These are phyloP conservation scores for Colletotrichum echinochloae DNA, from an alignment of 2,329 filamentous ascomycete genomes.

Conservation along the genomic window DNA sequence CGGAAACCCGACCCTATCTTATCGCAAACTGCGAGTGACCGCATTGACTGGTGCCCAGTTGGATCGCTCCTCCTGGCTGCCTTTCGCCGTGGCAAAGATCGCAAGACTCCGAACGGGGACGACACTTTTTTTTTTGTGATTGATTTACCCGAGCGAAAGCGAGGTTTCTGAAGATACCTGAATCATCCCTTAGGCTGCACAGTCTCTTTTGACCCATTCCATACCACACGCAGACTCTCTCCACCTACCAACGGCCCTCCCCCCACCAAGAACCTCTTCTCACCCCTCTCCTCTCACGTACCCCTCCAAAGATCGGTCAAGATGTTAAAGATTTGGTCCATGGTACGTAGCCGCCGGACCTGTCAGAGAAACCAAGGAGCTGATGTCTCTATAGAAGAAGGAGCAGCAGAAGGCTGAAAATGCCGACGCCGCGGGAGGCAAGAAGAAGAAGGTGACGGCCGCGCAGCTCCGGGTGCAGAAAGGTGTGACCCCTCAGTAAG, in stretches of 20 bases:
- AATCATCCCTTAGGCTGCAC: background rate
- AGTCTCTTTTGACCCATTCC: background rate
- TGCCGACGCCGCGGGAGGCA: constrained; percentile 78
- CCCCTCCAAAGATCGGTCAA: constrained; percentile 54
- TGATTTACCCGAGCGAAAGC: background rate
- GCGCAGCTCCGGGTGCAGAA: constrained; percentile 96
- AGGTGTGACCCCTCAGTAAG: constrained; percentile 65
- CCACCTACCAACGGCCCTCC: constrained; percentile 3
- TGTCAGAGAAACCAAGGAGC: background rate
- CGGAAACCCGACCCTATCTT: constrained; percentile 26
- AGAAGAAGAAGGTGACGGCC: constrained; percentile 99
- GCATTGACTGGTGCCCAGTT: constrained; percentile 40
- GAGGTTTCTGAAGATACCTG: background rate
- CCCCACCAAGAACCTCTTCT: constrained; percentile 33
- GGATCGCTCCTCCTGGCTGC: constrained; percentile 22
- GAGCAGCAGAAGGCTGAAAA: constrained; percentile 96
- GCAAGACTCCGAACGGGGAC: constrained; percentile 15
- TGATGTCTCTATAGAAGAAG: constrained; percentile 76
- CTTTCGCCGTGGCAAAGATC: constrained; percentile 39
- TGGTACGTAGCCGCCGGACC: constrained; percentile 69
- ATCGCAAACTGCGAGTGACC: constrained; percentile 37
- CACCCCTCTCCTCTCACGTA: constrained; percentile 9
- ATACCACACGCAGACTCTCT: background rate
- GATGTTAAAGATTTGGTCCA: constrained; percentile 99
- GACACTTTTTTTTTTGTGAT: background rate